These are phyloP conservation scores for Globisporangium irregulare DNA, from an alignment of 352 stramenopile genomes.

Conservation along the genomic window DNA sequence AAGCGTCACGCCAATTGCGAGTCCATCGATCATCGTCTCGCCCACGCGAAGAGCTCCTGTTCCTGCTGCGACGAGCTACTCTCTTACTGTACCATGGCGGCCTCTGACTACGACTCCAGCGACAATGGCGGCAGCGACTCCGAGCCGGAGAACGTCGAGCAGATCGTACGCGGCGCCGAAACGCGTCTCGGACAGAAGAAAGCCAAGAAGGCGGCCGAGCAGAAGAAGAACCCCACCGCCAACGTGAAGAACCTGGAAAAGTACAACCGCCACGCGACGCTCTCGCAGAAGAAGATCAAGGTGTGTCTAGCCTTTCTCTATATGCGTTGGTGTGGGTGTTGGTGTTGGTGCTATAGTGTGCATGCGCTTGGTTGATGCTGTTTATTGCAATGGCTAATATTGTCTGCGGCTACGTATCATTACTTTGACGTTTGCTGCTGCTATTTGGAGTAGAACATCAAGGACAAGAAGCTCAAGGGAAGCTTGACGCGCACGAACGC, in stretches of 20 bases:
- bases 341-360: neutral
- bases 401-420: neutral
- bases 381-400: neutral
- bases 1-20: conserved; percentile 16
- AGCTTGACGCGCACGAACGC: conserved; percentile 64
- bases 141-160: conserved; percentile 59
- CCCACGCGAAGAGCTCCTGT: neutral
- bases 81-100: conserved; percentile 16
- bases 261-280: conserved; percentile 58
- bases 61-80: conserved; percentile 4
- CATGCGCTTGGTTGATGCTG: neutral
- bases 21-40: neutral
- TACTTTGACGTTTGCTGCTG: neutral
- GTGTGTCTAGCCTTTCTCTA: conserved; percentile 7
- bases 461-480: conserved; percentile 88
- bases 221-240: conserved; percentile 10
- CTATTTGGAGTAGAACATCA: conserved; percentile 37
- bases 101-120: conserved; percentile 42
- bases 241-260: conserved; percentile 73
- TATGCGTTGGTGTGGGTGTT: neutral
- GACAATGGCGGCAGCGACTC: conserved; percentile 46
- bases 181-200: conserved; percentile 52
- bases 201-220: conserved; percentile 11
- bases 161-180: conserved; percentile 48
- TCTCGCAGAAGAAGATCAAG: conserved; percentile 61